Conservation (phyloP, 495 filamentous ascomycete species). For the Talaromyces proteolyticus region DNA sequence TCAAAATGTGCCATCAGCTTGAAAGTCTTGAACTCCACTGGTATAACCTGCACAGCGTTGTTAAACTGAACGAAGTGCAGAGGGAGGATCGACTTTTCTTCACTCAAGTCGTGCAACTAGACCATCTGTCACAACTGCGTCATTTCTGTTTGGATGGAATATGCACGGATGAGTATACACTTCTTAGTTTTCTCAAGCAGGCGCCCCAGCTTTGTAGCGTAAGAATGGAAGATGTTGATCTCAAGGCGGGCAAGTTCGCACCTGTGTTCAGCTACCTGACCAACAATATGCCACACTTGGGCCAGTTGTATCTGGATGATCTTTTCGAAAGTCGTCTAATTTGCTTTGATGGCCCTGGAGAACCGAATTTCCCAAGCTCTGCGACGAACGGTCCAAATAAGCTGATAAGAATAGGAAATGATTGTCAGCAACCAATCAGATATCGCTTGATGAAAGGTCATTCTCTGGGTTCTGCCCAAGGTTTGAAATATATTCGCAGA, state of each 20-base stretch:
- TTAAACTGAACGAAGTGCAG: background rate
- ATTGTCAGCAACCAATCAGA: background rate
- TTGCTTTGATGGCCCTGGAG: background rate
- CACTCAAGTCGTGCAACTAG: background rate
- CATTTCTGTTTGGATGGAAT: background rate
- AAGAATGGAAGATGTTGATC: background rate
- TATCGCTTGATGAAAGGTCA: background rate
- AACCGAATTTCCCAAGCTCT: background rate
- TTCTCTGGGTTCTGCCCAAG: conserved; percentile 1
- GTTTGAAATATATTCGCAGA: background rate
- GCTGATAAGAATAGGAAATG: background rate
- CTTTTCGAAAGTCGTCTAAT: conserved; percentile 1
- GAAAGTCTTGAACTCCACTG: background rate
- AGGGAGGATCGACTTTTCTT: background rate
- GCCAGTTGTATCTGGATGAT: background rate
- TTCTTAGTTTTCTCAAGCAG: background rate
- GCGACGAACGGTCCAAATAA: background rate
- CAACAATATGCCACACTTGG: background rate
- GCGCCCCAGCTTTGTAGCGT: background rate
- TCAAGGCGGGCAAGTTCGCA: background rate
- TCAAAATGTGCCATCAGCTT: background rate
- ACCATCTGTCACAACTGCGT: background rate
- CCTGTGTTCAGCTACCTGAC: conserved; percentile 2
- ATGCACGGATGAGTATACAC: conserved; percentile 4
- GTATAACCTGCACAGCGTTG: background rate